Evolutionary conservation across 176 grass and related monocot genomes (phyloP), one percentile per base, ranked within the genome.

Genomic region (Cenchrus purpureus): DNA sequence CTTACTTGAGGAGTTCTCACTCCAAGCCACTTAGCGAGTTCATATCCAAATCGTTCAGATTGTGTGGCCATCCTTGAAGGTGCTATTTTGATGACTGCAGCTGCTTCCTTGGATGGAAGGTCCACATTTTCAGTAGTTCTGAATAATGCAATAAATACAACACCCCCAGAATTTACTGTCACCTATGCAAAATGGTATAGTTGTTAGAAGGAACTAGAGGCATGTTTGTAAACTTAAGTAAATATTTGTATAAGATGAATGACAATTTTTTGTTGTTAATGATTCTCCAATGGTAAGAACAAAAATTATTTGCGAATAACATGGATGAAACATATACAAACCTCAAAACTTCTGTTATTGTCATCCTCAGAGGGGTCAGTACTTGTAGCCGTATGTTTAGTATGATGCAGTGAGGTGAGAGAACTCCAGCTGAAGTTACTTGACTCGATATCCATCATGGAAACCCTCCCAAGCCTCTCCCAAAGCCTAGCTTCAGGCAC

Each of bases 1-100:
- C 79, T 78, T 76, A 98, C 95, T 91, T 95, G 95, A 83, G 95
- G 95, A 66, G 95, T 93, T 77, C 87, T 90, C 63, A 98, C 91
- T 68, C 93, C 82, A 65, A 98, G 89, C 93, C 91, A 95, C 93
- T 89, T 98, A 34, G 95, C 95, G 48, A 98, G 89, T 90, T 98
- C 93, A 71, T 98, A 93, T 11, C 95, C 95, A 53, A 98, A 86
- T 65, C 95, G 89, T 83, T 95, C 95, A 31, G 95, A 98, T 77
- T 98, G 95, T 53, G 95, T 98, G 66, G 95, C 93, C 95, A 98
- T 98, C 82, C 95, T 94, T 49, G 95, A 95, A 77, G 93, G 90
- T 75, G 93, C 89, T 74, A 98, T 95, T 90, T 98, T 98, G 67
- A 98, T 93, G n/a, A 98, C 95, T 64, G 91, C 95, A 31, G 91